phyloP scores from a whole-genome alignment of 371 early-diverging fungal species.

The Blastocladiella emersonii region DNA sequence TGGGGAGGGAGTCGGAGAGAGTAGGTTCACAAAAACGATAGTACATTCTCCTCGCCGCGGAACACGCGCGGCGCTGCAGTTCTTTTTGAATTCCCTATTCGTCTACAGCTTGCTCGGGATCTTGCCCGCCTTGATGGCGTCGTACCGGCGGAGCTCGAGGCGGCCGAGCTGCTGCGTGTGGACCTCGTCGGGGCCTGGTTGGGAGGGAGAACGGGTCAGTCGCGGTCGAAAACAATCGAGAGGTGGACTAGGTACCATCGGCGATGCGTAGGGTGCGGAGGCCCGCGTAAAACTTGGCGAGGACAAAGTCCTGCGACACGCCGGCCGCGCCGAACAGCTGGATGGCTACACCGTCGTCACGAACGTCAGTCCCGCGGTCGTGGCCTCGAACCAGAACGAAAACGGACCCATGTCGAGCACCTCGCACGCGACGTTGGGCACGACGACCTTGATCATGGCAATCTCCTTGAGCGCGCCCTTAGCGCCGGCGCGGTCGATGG shows the following conservation, averaged over 20 bases:
- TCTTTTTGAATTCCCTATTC: too few relatives aligned
- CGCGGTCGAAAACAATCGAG: neutral
- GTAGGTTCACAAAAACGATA: too few relatives aligned
- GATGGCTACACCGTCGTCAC: conserved; percentile 42
- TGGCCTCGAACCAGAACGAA: neutral
- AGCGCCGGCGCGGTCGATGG: conserved; percentile 72
- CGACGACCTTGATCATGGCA: conserved; percentile 81
- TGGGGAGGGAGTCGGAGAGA: too few relatives aligned
- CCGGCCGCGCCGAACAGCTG: conserved; percentile 87
- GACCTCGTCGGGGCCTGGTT: conserved; percentile 62
- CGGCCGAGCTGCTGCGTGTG: conserved; percentile 57
- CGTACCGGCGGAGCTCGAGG: conserved; percentile 30
- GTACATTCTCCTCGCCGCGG: too few relatives aligned
- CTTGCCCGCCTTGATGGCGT: neutral
- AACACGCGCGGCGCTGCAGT: too few relatives aligned
- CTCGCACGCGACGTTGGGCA: conserved; percentile 56
- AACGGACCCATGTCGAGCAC: conserved; percentile 42
- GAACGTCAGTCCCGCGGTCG: too few relatives aligned
- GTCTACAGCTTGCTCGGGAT: neutral
- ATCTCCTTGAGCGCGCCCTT: conserved; percentile 83
- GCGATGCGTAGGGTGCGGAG: conserved; percentile 80
- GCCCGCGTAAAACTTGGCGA: conserved; percentile 71
- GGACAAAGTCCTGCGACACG: conserved; percentile 66
- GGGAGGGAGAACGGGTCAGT: neutral
- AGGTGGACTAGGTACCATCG: conserved; percentile 39